Evolutionary conservation across 768 basidiomycete genomes (phyloP), one percentile per base, ranked within the genome.

Genomic region (Chalciporus chontae): DNA sequence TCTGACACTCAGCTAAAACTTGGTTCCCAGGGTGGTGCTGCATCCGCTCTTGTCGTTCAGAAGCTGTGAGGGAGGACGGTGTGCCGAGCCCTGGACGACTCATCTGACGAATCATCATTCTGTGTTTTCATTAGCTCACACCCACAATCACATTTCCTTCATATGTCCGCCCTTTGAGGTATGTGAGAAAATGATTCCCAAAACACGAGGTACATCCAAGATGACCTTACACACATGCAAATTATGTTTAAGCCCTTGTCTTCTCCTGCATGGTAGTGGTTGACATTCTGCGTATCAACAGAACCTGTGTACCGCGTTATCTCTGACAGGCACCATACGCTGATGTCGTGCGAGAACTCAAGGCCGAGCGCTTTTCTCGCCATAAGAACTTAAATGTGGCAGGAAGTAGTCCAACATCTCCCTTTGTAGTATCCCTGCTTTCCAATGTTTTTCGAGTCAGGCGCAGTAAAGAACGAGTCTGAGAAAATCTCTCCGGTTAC

Each of bases 31-130:
- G 92, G 93, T 61, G 93, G 93, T 63, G 94, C 90, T 49, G 91
- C 93, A 43, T 93, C 91, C 32, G 90, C 94, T 32, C 75, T 97
- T 57, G 77, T 96, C 52, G 80, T 97, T 55, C 91, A 95, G 73
- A 90, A 82, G 65, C 64, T 95, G 65, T 94, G 77, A 80, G 66
- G 38, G 48, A 40, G 40, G 40, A 53, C 51, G 29, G 29, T 31
- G 46, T 58, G 19, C 50, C 40, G 45, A 36, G 43, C 40, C 27
- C 43, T 55, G 47, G 61, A 61, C 27, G 24, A 43, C 1, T n/a
- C 36, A 65, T 43, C 40, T 52, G 46, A 56, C 29, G 45, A 56
- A 66, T 63, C 40, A 52, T 43, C 43, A 37, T 41, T 21, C 27
- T 31, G 18, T 38, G 38, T 29, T 56, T 51, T 49, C 48, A 40